Conservation (phyloP, 2,329 filamentous ascomycete species). For the Allantophomopsis cytisporea region DNA sequence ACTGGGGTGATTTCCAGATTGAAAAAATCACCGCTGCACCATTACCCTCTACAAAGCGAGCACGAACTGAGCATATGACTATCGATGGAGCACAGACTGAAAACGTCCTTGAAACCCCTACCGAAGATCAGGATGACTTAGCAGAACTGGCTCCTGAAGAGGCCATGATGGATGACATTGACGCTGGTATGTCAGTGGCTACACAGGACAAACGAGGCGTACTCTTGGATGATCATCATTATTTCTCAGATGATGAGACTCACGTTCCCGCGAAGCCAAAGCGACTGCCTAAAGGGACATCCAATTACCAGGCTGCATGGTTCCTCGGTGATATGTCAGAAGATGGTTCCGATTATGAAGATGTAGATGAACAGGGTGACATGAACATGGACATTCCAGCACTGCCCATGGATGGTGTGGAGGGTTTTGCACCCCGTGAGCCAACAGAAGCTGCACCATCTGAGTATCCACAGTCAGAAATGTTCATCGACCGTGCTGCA, state of each 20-base stretch:
- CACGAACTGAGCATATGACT: constrained; percentile 53
- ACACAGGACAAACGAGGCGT: constrained; percentile 64
- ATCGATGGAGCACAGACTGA: constrained; percentile 44
- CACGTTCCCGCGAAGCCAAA: constrained; percentile 49
- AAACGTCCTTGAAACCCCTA: constrained; percentile 55
- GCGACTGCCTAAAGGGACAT: constrained; percentile 79
- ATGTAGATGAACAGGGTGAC: constrained; percentile 47
- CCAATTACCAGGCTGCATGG: constrained; percentile 90
- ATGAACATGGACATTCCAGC: constrained; percentile 37
- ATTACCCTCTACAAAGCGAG: constrained; percentile 43
- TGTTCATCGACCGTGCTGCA: constrained; percentile 63
- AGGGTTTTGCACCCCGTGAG: constrained; percentile 50
- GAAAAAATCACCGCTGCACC: constrained; percentile 76
- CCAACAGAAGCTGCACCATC: constrained; percentile 70
- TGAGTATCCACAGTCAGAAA: constrained; percentile 87
- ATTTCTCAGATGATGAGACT: constrained; percentile 82
- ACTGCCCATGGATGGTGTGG: constrained; percentile 72
- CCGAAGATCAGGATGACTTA: constrained; percentile 70
- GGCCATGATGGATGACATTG: constrained; percentile 60
- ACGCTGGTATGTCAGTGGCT: constrained; percentile 29
- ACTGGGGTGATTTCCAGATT: constrained; percentile 90
- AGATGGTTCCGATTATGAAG: constrained; percentile 74
- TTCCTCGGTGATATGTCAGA: constrained; percentile 64
- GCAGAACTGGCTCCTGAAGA: constrained; percentile 80
- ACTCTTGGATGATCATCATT: constrained; percentile 90